Percentiles rank a stretch among this genome's conserved stretches.
Evolutionary conservation across 805 yeast genomes (phyloP).

Genomic region (Komagataella phaffii): DNA sequence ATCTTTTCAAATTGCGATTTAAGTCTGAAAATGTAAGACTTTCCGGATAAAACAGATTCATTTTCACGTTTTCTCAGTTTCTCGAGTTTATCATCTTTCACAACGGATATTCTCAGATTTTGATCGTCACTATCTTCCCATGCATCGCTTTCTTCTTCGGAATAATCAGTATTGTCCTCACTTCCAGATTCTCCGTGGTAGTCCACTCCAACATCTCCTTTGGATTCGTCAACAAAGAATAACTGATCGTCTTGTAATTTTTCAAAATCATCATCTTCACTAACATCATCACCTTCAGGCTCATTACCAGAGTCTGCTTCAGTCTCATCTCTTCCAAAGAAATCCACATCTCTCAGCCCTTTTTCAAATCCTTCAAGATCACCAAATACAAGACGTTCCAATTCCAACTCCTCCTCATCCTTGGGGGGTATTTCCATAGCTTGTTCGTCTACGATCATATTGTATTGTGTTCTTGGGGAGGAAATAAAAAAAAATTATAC

Average conservation of each 20-base stretch:
- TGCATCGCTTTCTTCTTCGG: slow-evolving; percentile 27
- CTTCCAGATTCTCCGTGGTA: slow-evolving; percentile 2
- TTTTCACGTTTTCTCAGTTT: slow-evolving; percentile 52
- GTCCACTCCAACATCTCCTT: slow-evolving; percentile 6
- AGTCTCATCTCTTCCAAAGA: slow-evolving; percentile 32
- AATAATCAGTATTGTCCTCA: slow-evolving; percentile 14
- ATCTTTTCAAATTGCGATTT: slow-evolving; percentile 52
- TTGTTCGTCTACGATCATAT: not conserved
- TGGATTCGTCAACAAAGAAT: slow-evolving; percentile 41
- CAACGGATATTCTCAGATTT: slow-evolving; percentile 43
- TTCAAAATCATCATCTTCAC: slow-evolving; percentile 18
- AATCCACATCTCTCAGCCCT: slow-evolving; percentile 48
- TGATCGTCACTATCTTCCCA: slow-evolving; percentile 96
- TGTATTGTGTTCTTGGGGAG: not conserved
- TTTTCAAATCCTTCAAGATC: slow-evolving; percentile 63
- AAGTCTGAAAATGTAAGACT: slow-evolving; percentile 19
- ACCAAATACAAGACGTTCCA: slow-evolving; percentile 84
- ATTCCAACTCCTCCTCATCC: slow-evolving; percentile 67
- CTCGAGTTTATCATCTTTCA: slow-evolving; percentile 42
- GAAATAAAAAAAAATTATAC: slow-evolving; percentile 1
- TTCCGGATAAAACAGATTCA: slow-evolving; percentile 20
- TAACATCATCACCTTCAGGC: slow-evolving; percentile 16
- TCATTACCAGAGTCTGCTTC: slow-evolving; percentile 18
- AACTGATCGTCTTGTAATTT: slow-evolving; percentile 32
- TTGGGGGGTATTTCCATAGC: slow-evolving; percentile 41